A percentile compares a stretch with the other conserved stretches of the same genome.
These are phyloP conservation scores for Cercospora sp. DNA, from an alignment of 2,329 filamentous ascomycete genomes.

Conservation along the genomic window DNA sequence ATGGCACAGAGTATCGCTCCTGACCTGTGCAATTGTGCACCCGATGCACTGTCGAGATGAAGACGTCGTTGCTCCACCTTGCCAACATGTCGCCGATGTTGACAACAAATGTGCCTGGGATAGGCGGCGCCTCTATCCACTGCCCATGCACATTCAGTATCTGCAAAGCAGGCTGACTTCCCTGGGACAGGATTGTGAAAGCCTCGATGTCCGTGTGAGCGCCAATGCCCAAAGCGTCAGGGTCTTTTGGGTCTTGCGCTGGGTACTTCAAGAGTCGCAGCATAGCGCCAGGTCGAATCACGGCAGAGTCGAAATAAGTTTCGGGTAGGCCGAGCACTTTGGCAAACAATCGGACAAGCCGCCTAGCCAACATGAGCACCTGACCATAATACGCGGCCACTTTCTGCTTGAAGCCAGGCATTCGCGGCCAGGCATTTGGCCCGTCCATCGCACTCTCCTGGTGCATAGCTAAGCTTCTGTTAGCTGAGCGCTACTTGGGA, in stretches of 20 bases:
- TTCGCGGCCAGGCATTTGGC: constrained; percentile 27
- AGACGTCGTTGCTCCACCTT: constrained; percentile 48
- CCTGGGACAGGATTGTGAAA: constrained; percentile 31
- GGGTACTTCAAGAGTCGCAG: constrained; percentile 44
- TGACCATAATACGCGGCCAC: constrained; percentile 42
- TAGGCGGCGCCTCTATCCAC: constrained; percentile 49
- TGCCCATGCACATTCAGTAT: constrained; percentile 39
- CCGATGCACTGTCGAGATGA: constrained; percentile 48
- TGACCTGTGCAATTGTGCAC: constrained; percentile 47
- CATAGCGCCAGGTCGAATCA: constrained; percentile 42
- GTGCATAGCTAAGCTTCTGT: constrained; percentile 4
- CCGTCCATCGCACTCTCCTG: constrained; percentile 24
- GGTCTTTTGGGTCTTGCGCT: constrained; percentile 26
- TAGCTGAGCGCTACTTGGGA: background rate
- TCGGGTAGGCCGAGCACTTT: constrained; percentile 40
- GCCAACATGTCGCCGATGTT: constrained; percentile 56
- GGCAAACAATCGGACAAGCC: constrained; percentile 43
- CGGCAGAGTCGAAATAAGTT: constrained; percentile 42
- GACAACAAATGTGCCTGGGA: constrained; percentile 50
- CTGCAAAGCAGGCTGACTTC: constrained; percentile 27
- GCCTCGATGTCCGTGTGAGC: constrained; percentile 38
- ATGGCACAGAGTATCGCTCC: constrained; percentile 49
- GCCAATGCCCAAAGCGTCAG: constrained; percentile 39
- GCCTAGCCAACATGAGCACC: constrained; percentile 41
- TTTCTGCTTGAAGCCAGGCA: constrained; percentile 40